phyloP scores from a whole-genome alignment of 305 asterid species.

The Andrographis paniculata region DNA sequence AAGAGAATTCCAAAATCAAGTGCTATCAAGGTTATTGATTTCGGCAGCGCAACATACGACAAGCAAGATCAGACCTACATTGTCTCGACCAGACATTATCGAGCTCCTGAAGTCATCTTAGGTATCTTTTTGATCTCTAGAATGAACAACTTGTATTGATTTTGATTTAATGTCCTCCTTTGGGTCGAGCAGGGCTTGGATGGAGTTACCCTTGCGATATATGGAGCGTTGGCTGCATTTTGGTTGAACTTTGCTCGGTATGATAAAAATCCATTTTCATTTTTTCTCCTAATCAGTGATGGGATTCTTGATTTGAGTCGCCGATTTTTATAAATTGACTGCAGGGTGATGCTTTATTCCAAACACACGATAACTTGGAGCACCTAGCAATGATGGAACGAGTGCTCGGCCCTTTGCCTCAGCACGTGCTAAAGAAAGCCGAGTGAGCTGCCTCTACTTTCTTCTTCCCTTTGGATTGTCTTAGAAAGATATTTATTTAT shows the following conservation, averaged over 20 bases:
- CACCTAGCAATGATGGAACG: slow-evolving; percentile 97
- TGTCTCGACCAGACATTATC: slow-evolving; percentile 80
- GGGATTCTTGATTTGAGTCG: no score
- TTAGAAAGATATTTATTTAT: no score
- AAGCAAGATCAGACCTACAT: slow-evolving; percentile 54
- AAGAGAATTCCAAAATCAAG: slow-evolving; percentile 79
- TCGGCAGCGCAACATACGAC: slow-evolving; percentile 80
- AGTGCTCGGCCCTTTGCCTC: slow-evolving; percentile 80
- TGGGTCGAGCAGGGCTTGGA: slow-evolving; percentile 47
- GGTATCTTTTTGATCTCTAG: slow-evolving; percentile 26
- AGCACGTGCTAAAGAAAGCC: slow-evolving; percentile 56
- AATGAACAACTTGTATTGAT: neutral
- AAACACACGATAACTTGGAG: slow-evolving; percentile 84
- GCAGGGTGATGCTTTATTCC: slow-evolving; percentile 84
- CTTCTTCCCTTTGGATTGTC: no score
- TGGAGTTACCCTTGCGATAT: slow-evolving; percentile 86
- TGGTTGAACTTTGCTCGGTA: slow-evolving; percentile 90
- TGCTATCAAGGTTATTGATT: slow-evolving; percentile 86
- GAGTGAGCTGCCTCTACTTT: slow-evolving; percentile 40
- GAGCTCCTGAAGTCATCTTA: slow-evolving; percentile 89
- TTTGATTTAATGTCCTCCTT: neutral
- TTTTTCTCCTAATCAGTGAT: neutral
- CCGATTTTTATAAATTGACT: neutral
- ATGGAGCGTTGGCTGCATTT: slow-evolving; percentile 90
- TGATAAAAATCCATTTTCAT: neutral